Evolutionary conservation across 169 alveolate genomes (phyloP).

Genomic region (Cryptosporidium ryanae): DNA sequence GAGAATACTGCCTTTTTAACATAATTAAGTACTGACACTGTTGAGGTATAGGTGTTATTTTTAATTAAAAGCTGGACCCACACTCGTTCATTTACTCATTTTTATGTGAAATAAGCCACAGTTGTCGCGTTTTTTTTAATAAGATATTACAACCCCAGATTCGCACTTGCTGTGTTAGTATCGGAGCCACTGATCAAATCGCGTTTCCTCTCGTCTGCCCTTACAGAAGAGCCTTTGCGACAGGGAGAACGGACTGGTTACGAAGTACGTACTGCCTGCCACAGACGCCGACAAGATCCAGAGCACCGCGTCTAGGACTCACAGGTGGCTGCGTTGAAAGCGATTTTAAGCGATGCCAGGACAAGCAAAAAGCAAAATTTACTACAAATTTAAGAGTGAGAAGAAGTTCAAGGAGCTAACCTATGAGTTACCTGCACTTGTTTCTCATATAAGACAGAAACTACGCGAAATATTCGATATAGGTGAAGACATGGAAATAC

Average conservation of each 20-base stretch:
- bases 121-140: background rate
- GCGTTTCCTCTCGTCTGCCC: background rate
- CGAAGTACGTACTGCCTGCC: no score
- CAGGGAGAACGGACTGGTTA: no score
- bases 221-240: no score
- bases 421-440: constrained; percentile 55
- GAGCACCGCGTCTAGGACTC: no score
- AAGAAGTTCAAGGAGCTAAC: constrained; percentile 52
- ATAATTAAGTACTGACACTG: no score
- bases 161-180: background rate
- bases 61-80: background rate
- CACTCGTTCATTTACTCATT: background rate
- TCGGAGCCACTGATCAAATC: background rate
- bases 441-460: constrained; percentile 58
- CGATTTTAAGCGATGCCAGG: background rate
- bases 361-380: constrained; percentile 16
- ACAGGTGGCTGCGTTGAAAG: no score
- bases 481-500: constrained; percentile 72
- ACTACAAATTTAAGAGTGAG: constrained; percentile 60
- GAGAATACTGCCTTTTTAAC: background rate
- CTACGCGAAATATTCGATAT: constrained; percentile 57
- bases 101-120: background rate
- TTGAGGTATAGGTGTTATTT: background rate
- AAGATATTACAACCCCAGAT: background rate
- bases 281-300: no score